Conservation (phyloP, 2,329 filamentous ascomycete genomes). For the Sporothrix dimorphospora region DNA sequence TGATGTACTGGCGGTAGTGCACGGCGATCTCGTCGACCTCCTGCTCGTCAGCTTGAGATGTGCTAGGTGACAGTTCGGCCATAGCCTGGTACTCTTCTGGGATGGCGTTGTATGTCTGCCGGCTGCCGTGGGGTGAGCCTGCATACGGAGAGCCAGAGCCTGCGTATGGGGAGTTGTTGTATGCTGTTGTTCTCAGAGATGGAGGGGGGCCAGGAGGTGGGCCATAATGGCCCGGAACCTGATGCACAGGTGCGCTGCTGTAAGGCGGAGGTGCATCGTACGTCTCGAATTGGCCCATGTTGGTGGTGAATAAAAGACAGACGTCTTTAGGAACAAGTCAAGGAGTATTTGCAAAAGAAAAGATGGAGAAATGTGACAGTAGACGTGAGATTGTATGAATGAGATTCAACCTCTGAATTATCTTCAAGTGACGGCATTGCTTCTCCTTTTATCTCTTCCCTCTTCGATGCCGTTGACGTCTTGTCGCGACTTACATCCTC, state of each 20-base stretch:
- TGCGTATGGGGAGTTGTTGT: background rate
- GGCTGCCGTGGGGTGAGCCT: background rate
- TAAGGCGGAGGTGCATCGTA: background rate
- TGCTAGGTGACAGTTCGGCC: background rate
- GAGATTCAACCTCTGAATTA: background rate
- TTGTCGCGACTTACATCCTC: background rate
- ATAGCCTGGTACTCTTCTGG: background rate
- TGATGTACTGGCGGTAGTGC: background rate
- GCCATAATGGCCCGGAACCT: background rate
- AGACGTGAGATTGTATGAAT: background rate
- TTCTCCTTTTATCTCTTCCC: slow-evolving; percentile 4
- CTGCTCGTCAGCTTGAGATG: background rate
- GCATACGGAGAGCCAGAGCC: background rate
- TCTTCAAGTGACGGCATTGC: background rate
- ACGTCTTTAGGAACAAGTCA: background rate
- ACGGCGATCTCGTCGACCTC: slow-evolving; percentile 3
- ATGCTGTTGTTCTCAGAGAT: background rate
- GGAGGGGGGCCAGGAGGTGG: background rate
- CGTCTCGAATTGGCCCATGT: background rate
- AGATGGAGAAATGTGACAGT: background rate
- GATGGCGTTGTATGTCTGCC: background rate
- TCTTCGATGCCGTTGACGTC: background rate
- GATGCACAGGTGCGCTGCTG: background rate
- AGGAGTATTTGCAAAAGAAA: background rate
- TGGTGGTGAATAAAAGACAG: background rate